Percentiles rank a stretch among this genome's conserved stretches.
These are phyloP conservation scores for Vaccinium macrocarpon DNA, from an alignment of 148 eudicot genomes.

Conservation along the genomic window DNA sequence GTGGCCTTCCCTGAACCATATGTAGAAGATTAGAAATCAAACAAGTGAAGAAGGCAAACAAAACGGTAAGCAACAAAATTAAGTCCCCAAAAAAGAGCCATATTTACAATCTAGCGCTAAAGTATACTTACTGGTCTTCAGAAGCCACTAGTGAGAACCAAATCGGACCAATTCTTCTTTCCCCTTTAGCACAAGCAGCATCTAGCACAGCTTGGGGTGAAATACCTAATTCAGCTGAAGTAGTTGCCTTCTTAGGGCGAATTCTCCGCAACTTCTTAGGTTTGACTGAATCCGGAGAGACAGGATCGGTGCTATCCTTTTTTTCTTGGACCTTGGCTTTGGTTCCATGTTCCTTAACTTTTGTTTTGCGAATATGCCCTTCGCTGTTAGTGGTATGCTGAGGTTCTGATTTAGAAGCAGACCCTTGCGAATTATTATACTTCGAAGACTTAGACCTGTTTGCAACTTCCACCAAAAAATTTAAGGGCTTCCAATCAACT, in stretches of 20 bases:
- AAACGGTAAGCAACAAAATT: background rate
- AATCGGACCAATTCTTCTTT: constrained; percentile 52
- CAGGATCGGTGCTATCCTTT: constrained; percentile 29
- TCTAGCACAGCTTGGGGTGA: constrained; percentile 49
- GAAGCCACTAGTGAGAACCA: constrained; percentile 86
- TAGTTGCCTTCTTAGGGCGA: constrained; percentile 36
- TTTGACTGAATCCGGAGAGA: constrained; percentile 38
- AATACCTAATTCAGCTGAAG: constrained; percentile 34
- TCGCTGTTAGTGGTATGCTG: constrained; percentile 35
- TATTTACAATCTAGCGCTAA: background rate
- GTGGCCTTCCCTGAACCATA: constrained; percentile 53
- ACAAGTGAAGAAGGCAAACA: constrained; percentile 11
- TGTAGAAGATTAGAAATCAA: background rate
- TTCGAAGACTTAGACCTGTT: constrained; percentile 77
- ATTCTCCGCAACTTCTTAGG: constrained; percentile 49
- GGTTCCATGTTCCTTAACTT: constrained; percentile 48
- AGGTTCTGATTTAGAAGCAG: constrained; percentile 50
- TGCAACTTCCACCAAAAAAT: constrained; percentile 84
- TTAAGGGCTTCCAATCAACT: constrained; percentile 86
- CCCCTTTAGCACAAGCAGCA: constrained; percentile 34
- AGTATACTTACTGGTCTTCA: constrained; percentile 58
- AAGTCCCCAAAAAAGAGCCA: background rate
- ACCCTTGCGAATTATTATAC: constrained; percentile 45
- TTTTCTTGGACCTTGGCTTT: constrained; percentile 43
- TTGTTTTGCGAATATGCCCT: constrained; percentile 32